Evolutionary conservation across 78 protist genomes (phyloP).

Genomic region (Dictyostelium brefeldianum): DNA sequence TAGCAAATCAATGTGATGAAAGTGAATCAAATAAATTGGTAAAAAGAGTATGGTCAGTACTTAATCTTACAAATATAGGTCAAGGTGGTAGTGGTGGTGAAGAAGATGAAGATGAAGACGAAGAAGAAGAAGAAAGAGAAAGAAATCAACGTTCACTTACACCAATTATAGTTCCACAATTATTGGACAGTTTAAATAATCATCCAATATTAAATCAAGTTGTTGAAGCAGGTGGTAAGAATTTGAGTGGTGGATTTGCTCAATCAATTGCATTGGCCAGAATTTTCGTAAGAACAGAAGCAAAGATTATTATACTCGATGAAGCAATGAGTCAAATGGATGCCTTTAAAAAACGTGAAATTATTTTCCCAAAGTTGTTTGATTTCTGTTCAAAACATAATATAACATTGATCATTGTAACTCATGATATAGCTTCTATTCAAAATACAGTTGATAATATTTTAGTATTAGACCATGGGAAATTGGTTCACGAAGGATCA

Average conservation of each 20-base stretch:
- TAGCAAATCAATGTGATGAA: conserved; percentile 28
- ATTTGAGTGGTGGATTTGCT: conserved; percentile 64
- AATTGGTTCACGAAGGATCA: conserved; percentile 60
- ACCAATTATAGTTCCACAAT: conserved; percentile 61
- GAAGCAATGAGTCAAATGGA: conserved; percentile 73
- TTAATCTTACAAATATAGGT: conserved; percentile 50
- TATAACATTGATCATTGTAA: conserved; percentile 59
- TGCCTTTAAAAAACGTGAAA: conserved; percentile 43
- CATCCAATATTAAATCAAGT: conserved; percentile 54
- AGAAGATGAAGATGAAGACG: conserved; percentile 7
- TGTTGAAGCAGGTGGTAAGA: conserved; percentile 61
- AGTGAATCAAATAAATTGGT: conserved; percentile 58
- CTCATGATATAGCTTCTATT: conserved; percentile 28
- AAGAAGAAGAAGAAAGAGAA: conserved; percentile 13
- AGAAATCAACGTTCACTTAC: not conserved
- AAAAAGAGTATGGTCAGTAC: conserved; percentile 70
- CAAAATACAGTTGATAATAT: conserved; percentile 73
- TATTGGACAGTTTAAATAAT: conserved; percentile 10
- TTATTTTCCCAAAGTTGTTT: conserved; percentile 64
- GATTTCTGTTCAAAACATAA: conserved; percentile 45
- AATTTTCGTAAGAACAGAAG: conserved; percentile 73
- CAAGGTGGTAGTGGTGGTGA: conserved; percentile 9
- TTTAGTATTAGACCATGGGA: conserved; percentile 76
- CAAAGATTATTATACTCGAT: conserved; percentile 50
- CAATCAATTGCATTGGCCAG: conserved; percentile 70